These are phyloP conservation scores for Umbellularia californica DNA, from an alignment of 164 flowering plant species.

Conservation along the genomic window DNA sequence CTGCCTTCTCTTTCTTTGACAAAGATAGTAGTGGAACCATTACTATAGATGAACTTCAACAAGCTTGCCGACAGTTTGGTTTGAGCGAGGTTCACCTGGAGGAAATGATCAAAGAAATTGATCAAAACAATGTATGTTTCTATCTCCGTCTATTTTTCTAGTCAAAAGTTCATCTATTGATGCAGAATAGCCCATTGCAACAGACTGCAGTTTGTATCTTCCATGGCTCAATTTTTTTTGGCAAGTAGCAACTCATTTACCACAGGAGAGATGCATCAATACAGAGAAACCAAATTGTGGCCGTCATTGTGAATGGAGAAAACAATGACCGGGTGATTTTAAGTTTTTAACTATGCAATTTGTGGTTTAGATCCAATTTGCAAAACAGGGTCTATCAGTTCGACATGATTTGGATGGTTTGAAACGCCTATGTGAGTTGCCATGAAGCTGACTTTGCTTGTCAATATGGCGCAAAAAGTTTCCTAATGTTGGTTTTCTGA, in stretches of 20 bases:
- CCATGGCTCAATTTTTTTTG: not conserved
- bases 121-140: constrained; percentile 70
- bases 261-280: too few relatives aligned
- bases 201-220: not conserved
- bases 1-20: constrained; percentile 82
- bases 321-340: not conserved
- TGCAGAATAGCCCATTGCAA: too few relatives aligned
- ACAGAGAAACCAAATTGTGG: not conserved
- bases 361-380: too few relatives aligned
- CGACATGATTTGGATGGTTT: too few relatives aligned
- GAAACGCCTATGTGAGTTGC: too few relatives aligned
- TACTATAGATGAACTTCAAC: constrained; percentile 85
- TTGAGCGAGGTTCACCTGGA: constrained; percentile 67
- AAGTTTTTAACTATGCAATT: too few relatives aligned
- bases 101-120: constrained; percentile 75
- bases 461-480: too few relatives aligned
- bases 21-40: constrained; percentile 89
- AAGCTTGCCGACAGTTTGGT: constrained; percentile 79
- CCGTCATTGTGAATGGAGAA: not conserved
- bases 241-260: not conserved
- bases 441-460: too few relatives aligned
- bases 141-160: not conserved
- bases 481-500: too few relatives aligned
- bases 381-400: too few relatives aligned
- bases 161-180: too few relatives aligned